phyloP scores from a whole-genome alignment of 169 alveolate species.

The Neospora caninum region DNA sequence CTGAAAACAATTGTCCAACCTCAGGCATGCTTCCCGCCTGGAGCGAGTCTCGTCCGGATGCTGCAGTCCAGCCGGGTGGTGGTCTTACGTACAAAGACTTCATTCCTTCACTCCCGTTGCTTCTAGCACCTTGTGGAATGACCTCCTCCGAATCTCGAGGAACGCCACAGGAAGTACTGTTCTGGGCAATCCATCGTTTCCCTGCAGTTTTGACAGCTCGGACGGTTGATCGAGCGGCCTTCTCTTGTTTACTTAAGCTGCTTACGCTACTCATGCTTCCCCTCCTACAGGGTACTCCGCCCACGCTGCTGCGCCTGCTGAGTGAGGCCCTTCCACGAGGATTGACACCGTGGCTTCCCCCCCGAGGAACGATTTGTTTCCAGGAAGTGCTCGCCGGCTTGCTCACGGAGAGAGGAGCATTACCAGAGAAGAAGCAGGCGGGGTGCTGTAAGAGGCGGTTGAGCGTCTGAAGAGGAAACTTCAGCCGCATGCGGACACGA shows the following conservation, averaged over 20 bases:
- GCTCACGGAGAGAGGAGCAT: background rate
- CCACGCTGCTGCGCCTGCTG: background rate
- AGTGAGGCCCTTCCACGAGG: background rate
- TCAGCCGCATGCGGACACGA: background rate
- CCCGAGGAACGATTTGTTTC: background rate
- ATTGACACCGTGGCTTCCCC: background rate
- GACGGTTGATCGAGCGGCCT: background rate
- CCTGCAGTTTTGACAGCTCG: background rate
- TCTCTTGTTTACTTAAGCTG: conserved; percentile 15
- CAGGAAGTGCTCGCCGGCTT: background rate
- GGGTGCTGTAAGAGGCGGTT: background rate
- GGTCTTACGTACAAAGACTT: no score
- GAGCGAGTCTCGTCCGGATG: no score
- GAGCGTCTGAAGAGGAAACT: background rate
- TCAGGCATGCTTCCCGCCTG: background rate
- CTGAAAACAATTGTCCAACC: background rate
- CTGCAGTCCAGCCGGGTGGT: no score
- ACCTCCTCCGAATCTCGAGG: no score
- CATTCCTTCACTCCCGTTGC: no score
- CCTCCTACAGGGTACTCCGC: background rate
- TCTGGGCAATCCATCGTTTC: background rate
- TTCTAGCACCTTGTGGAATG: no score
- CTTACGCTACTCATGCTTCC: conserved; percentile 25
- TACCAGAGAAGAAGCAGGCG: background rate
- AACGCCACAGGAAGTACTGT: background rate